phyloP scores from a whole-genome alignment of 2,329 filamentous ascomycete species.

The Hortaea werneckii region DNA sequence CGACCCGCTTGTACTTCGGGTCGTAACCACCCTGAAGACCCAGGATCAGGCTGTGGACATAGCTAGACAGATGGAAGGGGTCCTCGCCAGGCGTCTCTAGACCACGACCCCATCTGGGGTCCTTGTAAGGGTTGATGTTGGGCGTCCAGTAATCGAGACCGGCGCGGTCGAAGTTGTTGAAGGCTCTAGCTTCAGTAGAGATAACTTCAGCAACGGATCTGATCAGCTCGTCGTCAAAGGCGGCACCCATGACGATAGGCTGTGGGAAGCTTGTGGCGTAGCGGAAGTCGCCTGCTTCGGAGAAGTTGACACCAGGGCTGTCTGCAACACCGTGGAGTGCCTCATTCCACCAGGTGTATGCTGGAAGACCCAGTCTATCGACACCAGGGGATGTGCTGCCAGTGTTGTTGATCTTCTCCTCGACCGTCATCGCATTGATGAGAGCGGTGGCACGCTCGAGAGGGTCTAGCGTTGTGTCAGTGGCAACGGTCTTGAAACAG shows the following conservation, averaged over 20 bases:
- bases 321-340: conserved; percentile 52
- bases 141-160: conserved; percentile 55
- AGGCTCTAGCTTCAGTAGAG: conserved; percentile 53
- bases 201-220: conserved; percentile 46
- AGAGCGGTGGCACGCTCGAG: conserved; percentile 33
- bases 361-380: conserved; percentile 44
- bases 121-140: conserved; percentile 51
- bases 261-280: conserved; percentile 57
- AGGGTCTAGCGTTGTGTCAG: conserved; percentile 10
- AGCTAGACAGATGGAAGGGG: conserved; percentile 24
- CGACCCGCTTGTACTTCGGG: conserved; percentile 28
- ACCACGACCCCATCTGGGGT: conserved; percentile 34
- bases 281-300: conserved; percentile 42
- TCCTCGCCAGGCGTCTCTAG: conserved; percentile 34
- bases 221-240: conserved; percentile 55
- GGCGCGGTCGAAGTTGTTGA: conserved; percentile 49
- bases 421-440: conserved; percentile 40
- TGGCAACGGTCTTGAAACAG: background rate
- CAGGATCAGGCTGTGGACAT: conserved; percentile 24
- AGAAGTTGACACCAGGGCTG: conserved; percentile 46
- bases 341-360: conserved; percentile 54
- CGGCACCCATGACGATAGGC: conserved; percentile 52
- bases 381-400: background rate
- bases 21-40: conserved; percentile 25
- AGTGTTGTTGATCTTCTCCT: conserved; percentile 39